A percentile compares a stretch with the other conserved stretches of the same genome.
phyloP scores from a whole-genome alignment of 2,329 filamentous ascomycete species.

The Pseudocercospora macadamiae region DNA sequence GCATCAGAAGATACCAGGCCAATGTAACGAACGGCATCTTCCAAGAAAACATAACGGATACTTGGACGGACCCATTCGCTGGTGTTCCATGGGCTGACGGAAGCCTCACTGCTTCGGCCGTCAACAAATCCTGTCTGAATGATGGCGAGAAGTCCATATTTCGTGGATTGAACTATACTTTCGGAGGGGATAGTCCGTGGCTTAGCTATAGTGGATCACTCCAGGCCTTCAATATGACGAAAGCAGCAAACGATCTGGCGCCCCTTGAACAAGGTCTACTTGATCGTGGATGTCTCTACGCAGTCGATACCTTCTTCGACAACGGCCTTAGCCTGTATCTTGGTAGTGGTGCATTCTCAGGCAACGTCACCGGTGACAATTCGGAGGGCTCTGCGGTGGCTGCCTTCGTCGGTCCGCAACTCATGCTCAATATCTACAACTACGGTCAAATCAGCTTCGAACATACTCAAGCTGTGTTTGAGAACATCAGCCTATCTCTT shows the following conservation, averaged over 20 bases:
- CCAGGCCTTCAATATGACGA: background rate
- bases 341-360: background rate
- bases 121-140: constrained; percentile 8
- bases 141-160: background rate
- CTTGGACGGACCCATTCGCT: background rate
- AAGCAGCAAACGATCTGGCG: background rate
- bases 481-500: constrained; percentile 15
- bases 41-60: constrained; percentile 1
- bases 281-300: constrained; percentile 1
- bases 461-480: background rate
- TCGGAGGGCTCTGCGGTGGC: background rate
- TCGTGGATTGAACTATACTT: constrained; percentile 1
- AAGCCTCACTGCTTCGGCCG: background rate
- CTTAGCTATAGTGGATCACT: background rate
- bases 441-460: constrained; percentile 8
- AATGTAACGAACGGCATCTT: constrained; percentile 2
- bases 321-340: background rate
- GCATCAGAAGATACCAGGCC: constrained; percentile 8
- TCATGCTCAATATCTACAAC: constrained; percentile 16
- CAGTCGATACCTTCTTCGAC: background rate
- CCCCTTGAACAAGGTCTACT: constrained; percentile 5
- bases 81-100: constrained; percentile 1
- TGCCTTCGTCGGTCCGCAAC: constrained; percentile 7
- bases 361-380: background rate
- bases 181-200: background rate